Conservation (phyloP, 2,329 filamentous ascomycete genomes). For the Exophiala oligosperma region DNA sequence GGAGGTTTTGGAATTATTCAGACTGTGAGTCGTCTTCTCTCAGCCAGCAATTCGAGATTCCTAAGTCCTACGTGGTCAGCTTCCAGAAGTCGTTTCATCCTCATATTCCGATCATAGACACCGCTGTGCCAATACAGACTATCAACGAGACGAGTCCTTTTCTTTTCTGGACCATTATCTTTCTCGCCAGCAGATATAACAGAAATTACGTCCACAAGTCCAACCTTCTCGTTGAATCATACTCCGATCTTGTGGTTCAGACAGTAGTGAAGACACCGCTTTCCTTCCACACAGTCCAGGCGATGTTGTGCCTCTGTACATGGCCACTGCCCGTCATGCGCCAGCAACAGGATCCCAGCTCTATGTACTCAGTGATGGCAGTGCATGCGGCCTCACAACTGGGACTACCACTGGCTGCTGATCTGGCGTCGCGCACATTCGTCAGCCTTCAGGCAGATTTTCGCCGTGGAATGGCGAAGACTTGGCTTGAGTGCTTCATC, state of each 20-base stretch:
- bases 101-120: slow-evolving; percentile 8
- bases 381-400: slow-evolving; percentile 6
- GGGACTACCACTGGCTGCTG: not conserved
- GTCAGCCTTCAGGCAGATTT: not conserved
- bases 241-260: slow-evolving; percentile 6
- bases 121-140: not conserved
- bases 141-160: slow-evolving; percentile 8
- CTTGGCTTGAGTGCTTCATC: slow-evolving; percentile 11
- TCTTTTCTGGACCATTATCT: slow-evolving; percentile 12
- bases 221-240: slow-evolving; percentile 4
- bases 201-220: slow-evolving; percentile 3
- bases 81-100: slow-evolving; percentile 7
- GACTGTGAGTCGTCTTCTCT: not conserved
- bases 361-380: slow-evolving; percentile 5
- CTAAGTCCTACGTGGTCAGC: not conserved
- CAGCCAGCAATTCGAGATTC: not conserved
- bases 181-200: slow-evolving; percentile 5
- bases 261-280: slow-evolving; percentile 10
- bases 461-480: slow-evolving; percentile 6
- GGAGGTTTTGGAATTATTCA: not conserved
- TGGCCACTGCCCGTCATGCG: slow-evolving; percentile 13
- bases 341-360: slow-evolving; percentile 10
- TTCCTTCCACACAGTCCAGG: slow-evolving; percentile 10
- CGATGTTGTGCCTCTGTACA: slow-evolving; percentile 4
- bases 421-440: not conserved